Evolutionary conservation across 2,329 filamentous ascomycete species (phyloP).

Genomic region (Fusarium denticulatum): DNA sequence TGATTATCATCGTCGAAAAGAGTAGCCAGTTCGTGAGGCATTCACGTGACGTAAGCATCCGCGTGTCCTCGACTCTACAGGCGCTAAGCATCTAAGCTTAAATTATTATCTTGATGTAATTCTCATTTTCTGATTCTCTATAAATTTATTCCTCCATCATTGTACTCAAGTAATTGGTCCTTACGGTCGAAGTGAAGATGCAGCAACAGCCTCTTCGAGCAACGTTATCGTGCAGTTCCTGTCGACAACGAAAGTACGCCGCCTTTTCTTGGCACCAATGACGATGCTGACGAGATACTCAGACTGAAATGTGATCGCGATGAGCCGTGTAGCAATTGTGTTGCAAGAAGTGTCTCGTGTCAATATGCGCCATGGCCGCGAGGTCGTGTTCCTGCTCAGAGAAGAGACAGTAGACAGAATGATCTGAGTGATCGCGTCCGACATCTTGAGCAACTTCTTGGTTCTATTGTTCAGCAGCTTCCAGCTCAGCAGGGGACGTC

Average conservation of each 20-base stretch:
- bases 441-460: conserved; percentile 29
- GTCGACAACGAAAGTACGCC: conserved; percentile 18
- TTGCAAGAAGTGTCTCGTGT: conserved; percentile 28
- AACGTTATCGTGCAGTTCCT: conserved; percentile 22
- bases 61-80: not conserved
- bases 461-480: conserved; percentile 27
- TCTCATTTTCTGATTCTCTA: not conserved
- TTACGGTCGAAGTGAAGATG: not conserved
- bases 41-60: conserved; percentile 16
- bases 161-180: accelerated
- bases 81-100: conserved; percentile 17
- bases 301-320: conserved; percentile 35
- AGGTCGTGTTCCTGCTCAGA: conserved; percentile 10
- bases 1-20: not conserved
- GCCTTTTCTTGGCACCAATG: not conserved
- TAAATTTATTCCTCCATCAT: not conserved
- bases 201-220: conserved; percentile 3
- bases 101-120: not conserved
- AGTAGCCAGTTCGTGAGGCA: not conserved
- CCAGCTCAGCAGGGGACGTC: not conserved
- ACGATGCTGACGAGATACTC: not conserved
- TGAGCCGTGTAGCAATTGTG: conserved; percentile 34
- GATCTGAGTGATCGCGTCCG: conserved; percentile 28
- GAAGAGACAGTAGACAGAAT: not conserved
- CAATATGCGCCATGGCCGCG: conserved; percentile 22